A percentile compares a stretch with the other conserved stretches of the same genome.
These are phyloP conservation scores for Ophiocordyceps sinensis DNA, from an alignment of 2,329 filamentous ascomycete genomes.

Conservation along the genomic window DNA sequence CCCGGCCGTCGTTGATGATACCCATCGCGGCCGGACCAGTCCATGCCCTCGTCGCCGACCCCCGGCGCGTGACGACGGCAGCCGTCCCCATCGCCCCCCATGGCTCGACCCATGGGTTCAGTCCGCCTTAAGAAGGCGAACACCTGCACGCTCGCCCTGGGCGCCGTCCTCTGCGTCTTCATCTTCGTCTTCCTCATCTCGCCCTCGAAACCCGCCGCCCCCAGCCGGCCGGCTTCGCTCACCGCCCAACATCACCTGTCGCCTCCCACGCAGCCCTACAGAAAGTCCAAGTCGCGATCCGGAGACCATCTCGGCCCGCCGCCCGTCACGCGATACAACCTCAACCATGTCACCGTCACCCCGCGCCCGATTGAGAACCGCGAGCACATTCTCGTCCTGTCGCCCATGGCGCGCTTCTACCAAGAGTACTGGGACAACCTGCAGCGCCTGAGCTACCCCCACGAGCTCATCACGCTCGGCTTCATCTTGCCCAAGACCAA, in stretches of 20 bases:
- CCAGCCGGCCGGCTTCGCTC: slow-evolving; percentile 32
- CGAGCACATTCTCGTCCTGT: slow-evolving; percentile 82
- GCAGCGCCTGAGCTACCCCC: slow-evolving; percentile 69
- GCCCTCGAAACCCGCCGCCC: slow-evolving; percentile 31
- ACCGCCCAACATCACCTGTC: slow-evolving; percentile 28
- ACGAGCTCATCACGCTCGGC: slow-evolving; percentile 84
- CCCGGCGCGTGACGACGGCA: slow-evolving; percentile 3
- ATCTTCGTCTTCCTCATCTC: slow-evolving; percentile 50
- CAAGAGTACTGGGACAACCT: slow-evolving; percentile 93
- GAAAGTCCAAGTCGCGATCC: slow-evolving; percentile 21
- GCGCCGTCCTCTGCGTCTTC: slow-evolving; percentile 56
- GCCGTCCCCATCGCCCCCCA: slow-evolving; percentile 15
- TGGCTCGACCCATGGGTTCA: slow-evolving; percentile 45
- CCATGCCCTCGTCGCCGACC: slow-evolving; percentile 3
- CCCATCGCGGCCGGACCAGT: background rate
- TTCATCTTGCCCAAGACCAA: slow-evolving; percentile 93
- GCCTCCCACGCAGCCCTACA: slow-evolving; percentile 27
- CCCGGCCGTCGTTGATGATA: background rate
- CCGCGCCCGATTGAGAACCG: slow-evolving; percentile 59
- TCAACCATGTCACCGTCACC: slow-evolving; percentile 87
- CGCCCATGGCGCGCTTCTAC: slow-evolving; percentile 87
- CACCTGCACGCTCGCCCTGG: slow-evolving; percentile 60
- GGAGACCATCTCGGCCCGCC: slow-evolving; percentile 38
- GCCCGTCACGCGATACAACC: slow-evolving; percentile 81
- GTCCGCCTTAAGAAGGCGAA: slow-evolving; percentile 68